These are phyloP conservation scores for Scleromitrula shiraiana DNA, from an alignment of 2,329 filamentous ascomycete species.

Conservation along the genomic window DNA sequence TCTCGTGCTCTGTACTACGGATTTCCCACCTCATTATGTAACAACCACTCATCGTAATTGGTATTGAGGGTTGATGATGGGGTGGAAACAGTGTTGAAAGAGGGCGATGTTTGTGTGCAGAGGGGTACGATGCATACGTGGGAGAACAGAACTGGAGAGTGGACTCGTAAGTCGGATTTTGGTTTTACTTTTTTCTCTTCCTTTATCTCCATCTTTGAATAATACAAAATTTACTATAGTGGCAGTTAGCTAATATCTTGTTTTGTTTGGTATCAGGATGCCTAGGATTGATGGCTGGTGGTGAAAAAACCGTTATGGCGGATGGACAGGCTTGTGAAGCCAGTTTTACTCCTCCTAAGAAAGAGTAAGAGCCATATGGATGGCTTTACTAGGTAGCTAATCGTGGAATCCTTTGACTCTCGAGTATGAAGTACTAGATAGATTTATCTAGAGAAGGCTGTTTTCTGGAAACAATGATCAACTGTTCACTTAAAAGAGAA, in stretches of 20 bases:
- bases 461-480: not conserved
- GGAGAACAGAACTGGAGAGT: slow-evolving; percentile 1
- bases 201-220: not conserved
- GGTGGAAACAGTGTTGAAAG: slow-evolving; percentile 31
- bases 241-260: no score
- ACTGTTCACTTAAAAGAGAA: no score
- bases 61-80: slow-evolving; percentile 33
- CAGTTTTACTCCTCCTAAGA: not conserved
- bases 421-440: not conserved
- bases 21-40: slow-evolving; percentile 10
- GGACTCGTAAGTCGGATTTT: not conserved
- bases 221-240: no score
- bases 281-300: slow-evolving; percentile 34
- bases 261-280: not conserved
- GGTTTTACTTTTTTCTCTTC: not conserved
- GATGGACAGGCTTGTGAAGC: slow-evolving; percentile 32
- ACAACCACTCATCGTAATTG: slow-evolving; percentile 37
- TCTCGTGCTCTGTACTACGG: slow-evolving; percentile 28
- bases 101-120: slow-evolving; percentile 36
- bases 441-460: no score
- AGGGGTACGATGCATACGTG: slow-evolving; percentile 28
- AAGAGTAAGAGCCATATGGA: no score
- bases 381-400: not conserved
- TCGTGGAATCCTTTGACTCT: not conserved
- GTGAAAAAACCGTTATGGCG: slow-evolving; percentile 33